Base-by-base conservation (phyloP, 306 rosid species). In the Pterocarpus santalinus region DNA sequence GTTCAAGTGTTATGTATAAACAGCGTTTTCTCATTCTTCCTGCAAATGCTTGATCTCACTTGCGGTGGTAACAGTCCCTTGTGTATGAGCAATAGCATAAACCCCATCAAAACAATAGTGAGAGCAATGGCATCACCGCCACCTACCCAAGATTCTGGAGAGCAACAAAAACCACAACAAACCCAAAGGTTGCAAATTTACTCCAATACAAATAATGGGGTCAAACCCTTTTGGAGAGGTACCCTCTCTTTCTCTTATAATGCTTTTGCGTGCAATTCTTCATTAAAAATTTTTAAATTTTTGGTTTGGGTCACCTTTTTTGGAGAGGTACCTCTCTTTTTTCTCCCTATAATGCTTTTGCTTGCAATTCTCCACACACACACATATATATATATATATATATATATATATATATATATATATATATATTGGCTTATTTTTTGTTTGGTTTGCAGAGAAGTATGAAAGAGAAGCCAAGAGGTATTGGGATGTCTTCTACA, bases 401-500 rank as follows among this genome's bases (percentile, higher is more conserved):
- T n/a, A n/a, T n/a, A n/a, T n/a, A n/a, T n/a, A n/a, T n/a, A n/a
- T n/a, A n/a, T n/a, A n/a, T n/a, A n/a, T n/a, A n/a, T n/a, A n/a
- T n/a, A n/a, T n/a, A n/a, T n/a, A n/a, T n/a, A n/a, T 22, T 22
- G 28, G 28, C 0, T 12, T 47, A 2, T 47, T 47, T 47, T 46
- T 47, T 47, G 28, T 9, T 10, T 9, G 53, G 34, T 38, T 86
- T 75, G 80, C 89, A 91, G 97, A 91, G 8, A 95, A 95, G 84
- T 95, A 91, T 78, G 98, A 91, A 85, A 89, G 85, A 84, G 98
- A 93, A 67, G 99, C 98, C 51, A 95, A 87, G 79, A 92, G 87
- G 86, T 86, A 95, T 75, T 95, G 99, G 99, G 99, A 95, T 86
- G 85, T 91, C 43, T 95, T 95, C 86, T 95, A 95, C 85, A 93